phyloP scores from a whole-genome alignment of 73 alveolate genomes.

The Stentor roeselii region DNA sequence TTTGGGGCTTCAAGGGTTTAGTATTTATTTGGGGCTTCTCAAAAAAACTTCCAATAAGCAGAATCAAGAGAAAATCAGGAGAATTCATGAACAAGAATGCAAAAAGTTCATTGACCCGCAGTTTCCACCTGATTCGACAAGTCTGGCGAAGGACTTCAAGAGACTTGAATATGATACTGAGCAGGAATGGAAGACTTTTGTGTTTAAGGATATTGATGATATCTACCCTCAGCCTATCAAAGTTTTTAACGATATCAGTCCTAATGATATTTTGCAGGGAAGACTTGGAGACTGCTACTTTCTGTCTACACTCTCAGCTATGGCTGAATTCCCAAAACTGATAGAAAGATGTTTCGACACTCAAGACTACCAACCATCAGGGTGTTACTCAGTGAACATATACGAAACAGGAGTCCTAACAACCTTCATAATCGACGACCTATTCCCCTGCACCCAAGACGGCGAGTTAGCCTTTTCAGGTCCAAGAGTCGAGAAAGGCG shows the following conservation, averaged over 20 bases:
- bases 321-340: slow-evolving; percentile 76
- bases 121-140: slow-evolving; percentile 25
- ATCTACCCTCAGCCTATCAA: slow-evolving; percentile 36
- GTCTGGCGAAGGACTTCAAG: slow-evolving; percentile 20
- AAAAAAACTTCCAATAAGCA: background rate
- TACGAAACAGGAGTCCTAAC: slow-evolving; percentile 75
- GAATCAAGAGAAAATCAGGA: background rate
- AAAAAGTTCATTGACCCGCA: slow-evolving; percentile 27
- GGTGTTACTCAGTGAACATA: slow-evolving; percentile 79
- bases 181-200: slow-evolving; percentile 21
- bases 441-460: slow-evolving; percentile 74
- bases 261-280: slow-evolving; percentile 72
- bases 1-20: background rate
- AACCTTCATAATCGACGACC: slow-evolving; percentile 84
- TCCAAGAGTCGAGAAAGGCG: slow-evolving; percentile 64
- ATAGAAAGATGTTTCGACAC: slow-evolving; percentile 53
- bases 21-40: background rate
- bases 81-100: background rate
- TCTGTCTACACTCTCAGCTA: slow-evolving; percentile 68
- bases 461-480: slow-evolving; percentile 65
- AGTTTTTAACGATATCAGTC: slow-evolving; percentile 56
- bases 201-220: slow-evolving; percentile 62
- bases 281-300: slow-evolving; percentile 78
- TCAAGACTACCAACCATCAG: slow-evolving; percentile 68
- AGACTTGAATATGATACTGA: background rate